Evolutionary conservation across 2,329 filamentous ascomycete genomes (phyloP).

Genomic region (Sclerotinia nivalis): DNA sequence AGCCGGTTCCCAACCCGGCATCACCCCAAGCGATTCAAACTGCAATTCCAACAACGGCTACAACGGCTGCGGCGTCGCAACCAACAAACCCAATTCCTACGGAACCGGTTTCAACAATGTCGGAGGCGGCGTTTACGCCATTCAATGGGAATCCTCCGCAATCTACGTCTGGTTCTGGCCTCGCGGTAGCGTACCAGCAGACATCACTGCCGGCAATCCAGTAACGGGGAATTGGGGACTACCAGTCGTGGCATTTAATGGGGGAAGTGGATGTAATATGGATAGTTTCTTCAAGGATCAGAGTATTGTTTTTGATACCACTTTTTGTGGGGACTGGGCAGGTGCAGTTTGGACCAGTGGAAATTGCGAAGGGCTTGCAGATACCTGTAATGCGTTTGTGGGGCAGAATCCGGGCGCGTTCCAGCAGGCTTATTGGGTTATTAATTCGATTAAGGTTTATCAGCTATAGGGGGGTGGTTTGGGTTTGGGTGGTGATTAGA

Average conservation of each 20-base stretch:
- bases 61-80: conserved; percentile 59
- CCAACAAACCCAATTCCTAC: conserved; percentile 55
- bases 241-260: conserved; percentile 69
- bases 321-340: conserved; percentile 19
- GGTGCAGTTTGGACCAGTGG: conserved; percentile 7
- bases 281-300: conserved; percentile 4
- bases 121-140: conserved; percentile 70
- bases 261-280: conserved; percentile 42
- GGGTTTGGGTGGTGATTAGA: neutral
- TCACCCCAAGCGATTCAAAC: conserved; percentile 50
- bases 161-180: conserved; percentile 86
- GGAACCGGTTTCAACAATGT: conserved; percentile 70
- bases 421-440: conserved; percentile 2
- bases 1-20: conserved; percentile 48
- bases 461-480: neutral
- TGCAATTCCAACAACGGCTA: conserved; percentile 56
- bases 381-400: conserved; percentile 11
- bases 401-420: conserved; percentile 7
- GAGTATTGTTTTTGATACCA: conserved; percentile 14
- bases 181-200: conserved; percentile 60
- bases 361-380: neutral
- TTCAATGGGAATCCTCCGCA: conserved; percentile 70
- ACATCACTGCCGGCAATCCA: conserved; percentile 62
- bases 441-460: conserved; percentile 19
- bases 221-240: conserved; percentile 65